Conservation (phyloP, 345 rosid species). For the Eutrema heterophyllum region DNA sequence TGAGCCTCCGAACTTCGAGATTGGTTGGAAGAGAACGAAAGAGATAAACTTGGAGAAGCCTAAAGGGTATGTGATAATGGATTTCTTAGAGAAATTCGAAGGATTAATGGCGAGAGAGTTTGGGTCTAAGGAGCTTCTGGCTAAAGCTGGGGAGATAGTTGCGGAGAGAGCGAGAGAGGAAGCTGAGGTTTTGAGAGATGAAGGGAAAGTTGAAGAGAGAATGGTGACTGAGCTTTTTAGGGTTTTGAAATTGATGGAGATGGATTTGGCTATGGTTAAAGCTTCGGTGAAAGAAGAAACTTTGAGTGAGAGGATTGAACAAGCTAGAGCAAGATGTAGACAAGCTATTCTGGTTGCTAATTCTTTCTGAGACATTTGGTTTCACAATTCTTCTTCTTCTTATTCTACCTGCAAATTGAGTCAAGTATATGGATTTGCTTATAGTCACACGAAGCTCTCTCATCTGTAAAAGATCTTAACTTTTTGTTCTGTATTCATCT, state of each 20-base stretch:
- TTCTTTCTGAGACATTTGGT: slow-evolving; percentile 44
- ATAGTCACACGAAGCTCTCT: background rate
- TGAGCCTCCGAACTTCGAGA: slow-evolving; percentile 75
- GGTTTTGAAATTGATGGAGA: slow-evolving; percentile 90
- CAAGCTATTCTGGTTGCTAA: slow-evolving; percentile 88
- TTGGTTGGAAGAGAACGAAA: slow-evolving; percentile 85
- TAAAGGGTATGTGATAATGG: slow-evolving; percentile 73
- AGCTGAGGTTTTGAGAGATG: slow-evolving; percentile 75
- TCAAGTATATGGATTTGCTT: background rate
- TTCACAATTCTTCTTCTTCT: background rate
- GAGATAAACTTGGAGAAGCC: slow-evolving; percentile 68
- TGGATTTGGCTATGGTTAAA: slow-evolving; percentile 95
- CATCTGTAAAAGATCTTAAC: background rate
- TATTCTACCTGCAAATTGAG: background rate
- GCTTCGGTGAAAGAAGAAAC: slow-evolving; percentile 84
- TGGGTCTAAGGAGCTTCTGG: slow-evolving; percentile 73
- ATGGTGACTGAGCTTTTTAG: slow-evolving; percentile 85
- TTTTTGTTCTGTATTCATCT: background rate
- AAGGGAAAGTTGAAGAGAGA: slow-evolving; percentile 76
- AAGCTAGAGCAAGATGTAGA: slow-evolving; percentile 83
- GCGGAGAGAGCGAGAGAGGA: slow-evolving; percentile 91
- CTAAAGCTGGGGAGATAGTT: slow-evolving; percentile 74
- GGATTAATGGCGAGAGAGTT: slow-evolving; percentile 67
- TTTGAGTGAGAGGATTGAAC: slow-evolving; percentile 59
- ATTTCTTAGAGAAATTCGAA: slow-evolving; percentile 70